Base-by-base conservation (phyloP, 169 alveolate genomes). In the Plasmodium blacklocki region DNA sequence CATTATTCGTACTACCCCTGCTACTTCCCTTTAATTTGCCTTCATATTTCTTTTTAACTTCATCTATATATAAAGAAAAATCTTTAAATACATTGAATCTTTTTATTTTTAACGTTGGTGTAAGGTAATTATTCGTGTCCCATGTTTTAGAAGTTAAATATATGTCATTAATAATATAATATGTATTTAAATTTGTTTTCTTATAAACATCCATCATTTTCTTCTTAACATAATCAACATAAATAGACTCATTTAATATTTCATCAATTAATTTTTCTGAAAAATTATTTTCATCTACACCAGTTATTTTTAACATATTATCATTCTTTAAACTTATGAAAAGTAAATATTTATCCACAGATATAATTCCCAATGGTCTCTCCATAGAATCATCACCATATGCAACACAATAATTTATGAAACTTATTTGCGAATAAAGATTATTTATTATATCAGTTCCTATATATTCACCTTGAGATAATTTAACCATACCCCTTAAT, bases 401-500 rank as follows among this genome's bases (percentile, higher is more conserved):
- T 26, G 59, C 91, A 1, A 83, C 73, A 83, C 91, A 83, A 45
- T 32, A 21, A 29, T 59, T 63, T 3, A 83, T 18, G 56, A 68
- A 83, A 2, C 70, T 50, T 0, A 83, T 43, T 5, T 54, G 73
- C 2, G 91, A 52, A 39, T 83, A 83, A 0, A 83, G 2, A 49
- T 83, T 83, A 26, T 83, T 83, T 15, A 83, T 21, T 50, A 59
- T 67, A 1, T 67, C 91, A 14, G 91, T 83, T 47, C 68, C 91
- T 58, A 98, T 98, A 91, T 98, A 98, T 87, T 98, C 99, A 1
- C 99, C 99, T 91, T 98, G 98, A 3, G 98, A 93, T 78, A 98
- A 95, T 76, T 98, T 98, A 89, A 98, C 97, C 43, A 97, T 95
- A 90, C 97, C 97, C 89, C 97, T 97, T 54, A 96, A 97, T 59